These are phyloP conservation scores for Pneumocystis murina DNA, from an alignment of 1,139 yeast species.

Conservation along the genomic window DNA sequence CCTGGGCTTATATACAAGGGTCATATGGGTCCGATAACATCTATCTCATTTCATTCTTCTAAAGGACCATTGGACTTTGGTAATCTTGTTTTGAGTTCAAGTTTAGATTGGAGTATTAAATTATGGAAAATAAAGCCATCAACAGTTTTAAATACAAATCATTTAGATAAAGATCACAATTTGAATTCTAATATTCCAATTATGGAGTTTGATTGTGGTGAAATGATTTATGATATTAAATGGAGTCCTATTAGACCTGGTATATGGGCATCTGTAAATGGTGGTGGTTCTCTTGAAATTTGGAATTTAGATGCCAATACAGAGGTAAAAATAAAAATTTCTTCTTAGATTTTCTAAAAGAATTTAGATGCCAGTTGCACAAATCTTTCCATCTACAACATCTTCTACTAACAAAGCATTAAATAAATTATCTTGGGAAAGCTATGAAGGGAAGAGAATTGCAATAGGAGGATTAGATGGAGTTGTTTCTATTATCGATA, in stretches of 20 bases:
- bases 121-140: slow-evolving; percentile 24
- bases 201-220: slow-evolving; percentile 25
- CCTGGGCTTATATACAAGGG: slow-evolving; percentile 20
- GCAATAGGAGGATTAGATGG: slow-evolving; percentile 29
- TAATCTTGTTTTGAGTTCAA: slow-evolving; percentile 24
- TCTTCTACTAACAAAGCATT: slow-evolving; percentile 8
- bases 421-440: slow-evolving; percentile 22
- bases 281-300: slow-evolving; percentile 34
- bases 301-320: slow-evolving; percentile 38
- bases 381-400: slow-evolving; percentile 13
- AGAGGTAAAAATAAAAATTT: slow-evolving; percentile 18
- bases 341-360: neutral
- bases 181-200: slow-evolving; percentile 14
- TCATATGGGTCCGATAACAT: slow-evolving; percentile 28
- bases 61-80: slow-evolving; percentile 22
- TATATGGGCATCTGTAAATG: slow-evolving; percentile 38
- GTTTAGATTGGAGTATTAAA: slow-evolving; percentile 31
- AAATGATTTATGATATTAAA: slow-evolving; percentile 31
- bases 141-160: slow-evolving; percentile 1
- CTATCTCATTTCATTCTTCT: slow-evolving; percentile 23
- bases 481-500: slow-evolving; percentile 22
- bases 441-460: slow-evolving; percentile 18
- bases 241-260: slow-evolving; percentile 31
- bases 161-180: neutral
- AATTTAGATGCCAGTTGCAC: slow-evolving; percentile 9